phyloP scores from a whole-genome alignment of 2,329 filamentous ascomycete species.

The Zymoseptoria brevis region DNA sequence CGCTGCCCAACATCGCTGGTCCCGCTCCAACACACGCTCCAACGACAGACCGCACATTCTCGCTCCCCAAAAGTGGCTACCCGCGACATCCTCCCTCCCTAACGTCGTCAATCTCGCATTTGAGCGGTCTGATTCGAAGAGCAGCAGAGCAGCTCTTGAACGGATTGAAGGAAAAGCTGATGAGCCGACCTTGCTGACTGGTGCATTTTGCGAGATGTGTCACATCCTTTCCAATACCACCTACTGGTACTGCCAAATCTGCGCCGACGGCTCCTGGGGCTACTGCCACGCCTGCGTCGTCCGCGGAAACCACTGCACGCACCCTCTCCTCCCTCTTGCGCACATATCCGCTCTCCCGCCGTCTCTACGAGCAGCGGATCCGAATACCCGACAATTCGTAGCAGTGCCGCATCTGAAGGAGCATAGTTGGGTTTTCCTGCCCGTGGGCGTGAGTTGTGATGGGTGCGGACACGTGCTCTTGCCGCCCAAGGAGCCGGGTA shows the following conservation, averaged over 20 bases:
- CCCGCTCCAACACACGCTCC: slow-evolving; percentile 30
- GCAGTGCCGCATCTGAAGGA: slow-evolving; percentile 31
- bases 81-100: slow-evolving; percentile 47
- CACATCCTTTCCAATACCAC: slow-evolving; percentile 66
- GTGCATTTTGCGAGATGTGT: slow-evolving; percentile 78
- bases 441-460: slow-evolving; percentile 66
- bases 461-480: slow-evolving; percentile 55
- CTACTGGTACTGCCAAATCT: slow-evolving; percentile 81
- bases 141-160: background rate
- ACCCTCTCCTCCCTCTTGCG: slow-evolving; percentile 68
- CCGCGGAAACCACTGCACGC: slow-evolving; percentile 70
- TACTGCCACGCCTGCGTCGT: slow-evolving; percentile 87
- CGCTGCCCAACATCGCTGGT: slow-evolving; percentile 48
- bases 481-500: background rate
- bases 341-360: slow-evolving; percentile 38
- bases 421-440: slow-evolving; percentile 35
- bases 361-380: slow-evolving; percentile 14
- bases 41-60: slow-evolving; percentile 48
- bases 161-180: slow-evolving; percentile 37
- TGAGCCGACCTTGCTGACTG: slow-evolving; percentile 58
- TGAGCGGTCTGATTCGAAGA: slow-evolving; percentile 32
- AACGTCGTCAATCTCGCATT: background rate
- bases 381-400: slow-evolving; percentile 15
- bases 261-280: slow-evolving; percentile 91
- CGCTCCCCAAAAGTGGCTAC: slow-evolving; percentile 38